Percentiles rank a stretch among this genome's conserved stretches.
Evolutionary conservation across 169 alveolate genomes (phyloP).

Genomic region (Plasmodium inui): DNA sequence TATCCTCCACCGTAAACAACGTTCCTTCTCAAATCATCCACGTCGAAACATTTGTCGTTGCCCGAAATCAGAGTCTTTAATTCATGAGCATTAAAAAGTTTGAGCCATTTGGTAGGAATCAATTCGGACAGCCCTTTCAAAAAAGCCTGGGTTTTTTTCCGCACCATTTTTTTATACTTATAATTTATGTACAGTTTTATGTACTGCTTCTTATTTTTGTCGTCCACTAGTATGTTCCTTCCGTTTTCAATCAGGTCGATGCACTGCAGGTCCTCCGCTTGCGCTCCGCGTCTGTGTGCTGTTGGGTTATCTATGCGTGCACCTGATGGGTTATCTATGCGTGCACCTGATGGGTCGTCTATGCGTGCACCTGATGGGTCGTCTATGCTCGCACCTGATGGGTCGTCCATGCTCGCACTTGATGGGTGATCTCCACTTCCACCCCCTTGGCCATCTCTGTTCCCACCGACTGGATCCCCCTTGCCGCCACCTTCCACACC

Average conservation of each 20-base stretch:
- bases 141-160: slow-evolving; percentile 89
- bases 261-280: slow-evolving; percentile 2
- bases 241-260: slow-evolving; percentile 85
- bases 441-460: too few species aligned
- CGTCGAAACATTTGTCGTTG: slow-evolving; percentile 89
- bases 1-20: slow-evolving; percentile 94
- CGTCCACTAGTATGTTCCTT: slow-evolving; percentile 81
- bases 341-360: not conserved
- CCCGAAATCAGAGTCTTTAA: slow-evolving; percentile 96
- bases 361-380: not conserved
- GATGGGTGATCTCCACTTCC: too few species aligned
- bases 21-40: slow-evolving; percentile 90
- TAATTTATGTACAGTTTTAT: slow-evolving; percentile 90
- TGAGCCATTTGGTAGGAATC: slow-evolving; percentile 92
- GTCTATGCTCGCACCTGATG: not conserved
- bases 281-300: too few species aligned
- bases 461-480: too few species aligned
- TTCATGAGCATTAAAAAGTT: slow-evolving; percentile 94
- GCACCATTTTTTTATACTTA: slow-evolving; percentile 91
- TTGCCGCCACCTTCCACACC: too few species aligned
- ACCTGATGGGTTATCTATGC: too few species aligned
- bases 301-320: too few species aligned
- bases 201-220: slow-evolving; percentile 89
- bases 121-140: slow-evolving; percentile 92
- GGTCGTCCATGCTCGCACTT: not conserved